Evolutionary conservation across 169 alveolate species (phyloP).

Genomic region (Plasmodium falciparum): DNA sequence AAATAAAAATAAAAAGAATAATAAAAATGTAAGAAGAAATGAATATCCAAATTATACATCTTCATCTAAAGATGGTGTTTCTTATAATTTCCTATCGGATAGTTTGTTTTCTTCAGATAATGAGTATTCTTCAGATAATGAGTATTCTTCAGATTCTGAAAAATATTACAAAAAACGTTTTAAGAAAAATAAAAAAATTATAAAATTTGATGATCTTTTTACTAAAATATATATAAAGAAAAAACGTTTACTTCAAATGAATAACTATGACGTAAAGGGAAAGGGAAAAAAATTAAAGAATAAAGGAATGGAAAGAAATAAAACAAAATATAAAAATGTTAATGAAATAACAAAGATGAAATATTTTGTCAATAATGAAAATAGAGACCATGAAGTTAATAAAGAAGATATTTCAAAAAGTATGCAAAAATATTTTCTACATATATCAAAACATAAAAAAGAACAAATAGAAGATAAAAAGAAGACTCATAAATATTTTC

Average conservation of each 20-base stretch:
- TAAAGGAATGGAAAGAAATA: neutral
- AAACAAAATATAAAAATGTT: neutral
- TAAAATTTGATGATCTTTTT: constrained; percentile 67
- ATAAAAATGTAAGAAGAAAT: neutral
- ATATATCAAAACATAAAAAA: too few species aligned
- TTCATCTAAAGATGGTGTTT: constrained; percentile 14
- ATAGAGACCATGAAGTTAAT: too few species aligned
- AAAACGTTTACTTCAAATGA: constrained; percentile 12
- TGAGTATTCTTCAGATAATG: constrained; percentile 40
- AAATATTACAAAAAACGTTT: constrained; percentile 8
- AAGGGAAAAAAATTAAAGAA: constrained; percentile 9
- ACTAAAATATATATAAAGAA: constrained; percentile 70
- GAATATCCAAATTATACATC: neutral
- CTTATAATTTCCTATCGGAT: constrained; percentile 40
- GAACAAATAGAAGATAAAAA: too few species aligned
- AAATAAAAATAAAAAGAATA: constrained; percentile 1
- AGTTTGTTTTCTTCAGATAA: constrained; percentile 6
- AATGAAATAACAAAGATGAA: neutral
- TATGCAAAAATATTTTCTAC: too few species aligned
- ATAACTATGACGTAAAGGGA: neutral
- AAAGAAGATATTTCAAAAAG: too few species aligned
- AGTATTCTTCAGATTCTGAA: constrained; percentile 41
- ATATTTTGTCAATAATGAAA: constrained; percentile 10
- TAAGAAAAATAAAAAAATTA: constrained; percentile 13
- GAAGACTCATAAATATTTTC: too few species aligned